Evolutionary conservation across 306 rosid genomes (phyloP).

Genomic region (Prinsepia uniflora): DNA sequence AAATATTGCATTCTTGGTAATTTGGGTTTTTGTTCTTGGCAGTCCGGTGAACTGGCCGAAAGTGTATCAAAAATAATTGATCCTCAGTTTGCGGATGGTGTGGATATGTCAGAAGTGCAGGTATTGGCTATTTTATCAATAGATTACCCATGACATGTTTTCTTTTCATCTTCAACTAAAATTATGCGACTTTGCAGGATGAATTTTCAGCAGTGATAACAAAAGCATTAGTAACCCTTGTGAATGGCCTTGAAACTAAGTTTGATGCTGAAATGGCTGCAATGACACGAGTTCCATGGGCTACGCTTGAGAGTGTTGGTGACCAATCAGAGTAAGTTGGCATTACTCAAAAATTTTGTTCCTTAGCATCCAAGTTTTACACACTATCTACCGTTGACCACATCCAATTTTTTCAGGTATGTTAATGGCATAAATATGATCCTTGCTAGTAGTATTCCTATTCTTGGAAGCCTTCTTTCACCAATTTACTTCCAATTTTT

Average conservation of each 20-base stretch:
- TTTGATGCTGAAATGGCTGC: conserved; percentile 96
- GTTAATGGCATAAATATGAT: conserved; percentile 94
- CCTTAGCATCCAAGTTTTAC: conserved; percentile 8
- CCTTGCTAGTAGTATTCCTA: conserved; percentile 86
- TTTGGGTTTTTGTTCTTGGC: conserved; percentile 30
- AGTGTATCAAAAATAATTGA: conserved; percentile 89
- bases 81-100: conserved; percentile 64
- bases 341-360: conserved; percentile 11
- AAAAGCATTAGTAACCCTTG: conserved; percentile 85
- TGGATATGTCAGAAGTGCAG: conserved; percentile 97
- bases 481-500: conserved; percentile 95
- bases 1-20: conserved; percentile 25
- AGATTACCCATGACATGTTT: conserved; percentile 2
- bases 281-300: conserved; percentile 95
- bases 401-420: conserved; percentile 56
- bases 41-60: conserved; percentile 98
- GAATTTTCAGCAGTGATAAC: conserved; percentile 96
- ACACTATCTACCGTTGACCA: conserved; percentile 21
- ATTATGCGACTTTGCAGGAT: conserved; percentile 54
- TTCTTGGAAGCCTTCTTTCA: conserved; percentile 90
- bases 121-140: conserved; percentile 37
- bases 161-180: conserved; percentile 25
- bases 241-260: conserved; percentile 91
- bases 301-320: conserved; percentile 91
- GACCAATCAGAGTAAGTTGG: conserved; percentile 90